Percentiles rank a stretch among this genome's conserved stretches.
Evolutionary conservation across 1,284 basidiomycete genomes (phyloP).

Genomic region (Cryptococcus sp.): DNA sequence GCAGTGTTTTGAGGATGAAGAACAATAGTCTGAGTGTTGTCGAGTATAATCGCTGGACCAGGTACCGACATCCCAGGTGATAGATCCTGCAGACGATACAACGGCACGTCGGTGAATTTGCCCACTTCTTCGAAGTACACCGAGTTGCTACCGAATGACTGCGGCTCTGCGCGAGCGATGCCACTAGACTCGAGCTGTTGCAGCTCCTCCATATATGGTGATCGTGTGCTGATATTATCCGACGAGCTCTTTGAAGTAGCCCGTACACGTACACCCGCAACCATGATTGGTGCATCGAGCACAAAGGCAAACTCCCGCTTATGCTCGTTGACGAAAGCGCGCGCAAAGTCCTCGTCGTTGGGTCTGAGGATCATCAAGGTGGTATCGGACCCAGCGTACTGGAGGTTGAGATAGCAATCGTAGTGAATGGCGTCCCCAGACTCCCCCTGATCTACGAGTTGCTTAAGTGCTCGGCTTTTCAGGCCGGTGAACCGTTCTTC

Average conservation of each 20-base stretch:
- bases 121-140: constrained; percentile 43
- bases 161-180: constrained; percentile 1
- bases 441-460: constrained; percentile 80
- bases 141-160: constrained; percentile 19
- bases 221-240: constrained; percentile 15
- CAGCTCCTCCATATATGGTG: constrained; percentile 24
- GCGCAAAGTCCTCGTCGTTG: constrained; percentile 32
- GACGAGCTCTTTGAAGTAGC: constrained; percentile 33
- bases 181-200: constrained; percentile 12
- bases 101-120: constrained; percentile 57
- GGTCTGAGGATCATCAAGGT: constrained; percentile 45
- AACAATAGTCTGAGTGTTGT: constrained; percentile 48
- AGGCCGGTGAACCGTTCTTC: constrained; percentile 26
- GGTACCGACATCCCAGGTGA: constrained; percentile 36
- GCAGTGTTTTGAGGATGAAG: constrained; percentile 28
- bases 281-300: constrained; percentile 34
- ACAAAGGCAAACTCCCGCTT: constrained; percentile 47
- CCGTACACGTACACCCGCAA: constrained; percentile 43
- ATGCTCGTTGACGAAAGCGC: constrained; percentile 38
- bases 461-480: constrained; percentile 59
- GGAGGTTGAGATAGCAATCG: constrained; percentile 58
- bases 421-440: constrained; percentile 66
- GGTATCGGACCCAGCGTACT: constrained; percentile 42
- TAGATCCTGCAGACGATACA: constrained; percentile 59
- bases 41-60: constrained; percentile 45